Evolutionary conservation across 192 early-diverging fungal genomes (phyloP).

Genomic region (Mortierella claussenii): DNA sequence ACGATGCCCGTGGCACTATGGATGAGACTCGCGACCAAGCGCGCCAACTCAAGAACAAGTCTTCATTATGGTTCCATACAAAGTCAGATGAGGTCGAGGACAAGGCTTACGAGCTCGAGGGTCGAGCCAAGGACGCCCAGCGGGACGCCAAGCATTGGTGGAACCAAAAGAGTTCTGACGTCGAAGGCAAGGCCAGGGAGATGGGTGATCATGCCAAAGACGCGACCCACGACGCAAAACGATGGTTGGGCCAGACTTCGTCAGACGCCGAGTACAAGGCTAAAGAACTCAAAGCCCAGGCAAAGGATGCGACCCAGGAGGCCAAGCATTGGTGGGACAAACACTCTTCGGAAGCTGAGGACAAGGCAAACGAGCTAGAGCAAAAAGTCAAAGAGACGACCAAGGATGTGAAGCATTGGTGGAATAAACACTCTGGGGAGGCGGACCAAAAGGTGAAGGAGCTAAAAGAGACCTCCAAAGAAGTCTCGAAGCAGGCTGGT

Average conservation of each 20-base stretch:
- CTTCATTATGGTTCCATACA: neutral
- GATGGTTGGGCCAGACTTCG: conserved; percentile 9
- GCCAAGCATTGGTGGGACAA: conserved; percentile 30
- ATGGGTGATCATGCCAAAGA: neutral
- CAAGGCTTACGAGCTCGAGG: conserved; percentile 3
- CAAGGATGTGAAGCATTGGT: conserved; percentile 23
- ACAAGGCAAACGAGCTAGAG: neutral
- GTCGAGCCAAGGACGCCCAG: conserved; percentile 1
- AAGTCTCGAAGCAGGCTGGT: conserved; percentile 10
- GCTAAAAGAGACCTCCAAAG: conserved; percentile 8
- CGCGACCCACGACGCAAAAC: conserved; percentile 9
- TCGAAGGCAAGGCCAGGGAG: conserved; percentile 6
- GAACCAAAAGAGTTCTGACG: neutral
- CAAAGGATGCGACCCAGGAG: conserved; percentile 10
- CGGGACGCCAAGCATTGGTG: conserved; percentile 28
- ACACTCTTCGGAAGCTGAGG: neutral
- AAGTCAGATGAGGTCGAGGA: conserved; percentile 11
- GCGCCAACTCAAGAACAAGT: neutral
- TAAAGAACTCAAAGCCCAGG: conserved; percentile 3
- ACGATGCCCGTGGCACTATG: neutral
- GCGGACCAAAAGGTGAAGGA: neutral
- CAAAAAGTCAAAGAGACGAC: conserved; percentile 22
- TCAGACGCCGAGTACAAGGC: conserved; percentile 7
- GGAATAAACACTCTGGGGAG: conserved; percentile 8
- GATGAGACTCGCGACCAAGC: neutral